Conservation (phyloP, 2,329 filamentous ascomycete genomes). For the Trichoderma sp. region DNA sequence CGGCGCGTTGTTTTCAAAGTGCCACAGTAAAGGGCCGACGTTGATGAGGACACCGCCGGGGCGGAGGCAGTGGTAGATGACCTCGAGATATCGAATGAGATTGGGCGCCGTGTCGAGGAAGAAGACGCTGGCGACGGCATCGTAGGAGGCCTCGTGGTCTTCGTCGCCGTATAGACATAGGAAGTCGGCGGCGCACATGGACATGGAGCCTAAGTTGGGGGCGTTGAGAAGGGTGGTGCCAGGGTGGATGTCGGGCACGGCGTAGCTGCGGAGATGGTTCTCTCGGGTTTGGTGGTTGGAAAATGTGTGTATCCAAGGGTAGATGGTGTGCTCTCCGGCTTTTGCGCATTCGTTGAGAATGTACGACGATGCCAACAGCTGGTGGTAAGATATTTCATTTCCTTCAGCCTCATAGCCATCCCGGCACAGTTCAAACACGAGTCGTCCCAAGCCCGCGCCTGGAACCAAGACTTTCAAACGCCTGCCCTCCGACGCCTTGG, state of each 20-base stretch:
- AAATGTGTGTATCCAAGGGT: constrained; percentile 84
- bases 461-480: constrained; percentile 74
- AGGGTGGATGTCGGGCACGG: constrained; percentile 79
- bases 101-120: constrained; percentile 98
- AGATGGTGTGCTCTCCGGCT: constrained; percentile 66
- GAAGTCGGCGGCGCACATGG: constrained; percentile 92
- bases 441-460: constrained; percentile 80
- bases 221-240: constrained; percentile 48
- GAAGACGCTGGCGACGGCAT: constrained; percentile 86
- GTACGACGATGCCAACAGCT: constrained; percentile 80
- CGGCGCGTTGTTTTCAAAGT: constrained; percentile 76
- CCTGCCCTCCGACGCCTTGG: constrained; percentile 30
- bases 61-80: constrained; percentile 73
- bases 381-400: constrained; percentile 96
- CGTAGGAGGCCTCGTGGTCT: constrained; percentile 61
- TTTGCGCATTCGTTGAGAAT: constrained; percentile 65
- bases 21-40: constrained; percentile 88
- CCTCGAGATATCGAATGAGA: constrained; percentile 82
- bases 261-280: constrained; percentile 72
- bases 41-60: constrained; percentile 83
- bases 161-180: constrained; percentile 74
- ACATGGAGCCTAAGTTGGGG: constrained; percentile 63
- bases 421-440: constrained; percentile 82
- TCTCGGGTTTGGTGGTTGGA: constrained; percentile 75
- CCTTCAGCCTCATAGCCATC: constrained; percentile 75